Base-by-base conservation (phyloP, 345 rosid species). In the Anacardium occidentale region DNA sequence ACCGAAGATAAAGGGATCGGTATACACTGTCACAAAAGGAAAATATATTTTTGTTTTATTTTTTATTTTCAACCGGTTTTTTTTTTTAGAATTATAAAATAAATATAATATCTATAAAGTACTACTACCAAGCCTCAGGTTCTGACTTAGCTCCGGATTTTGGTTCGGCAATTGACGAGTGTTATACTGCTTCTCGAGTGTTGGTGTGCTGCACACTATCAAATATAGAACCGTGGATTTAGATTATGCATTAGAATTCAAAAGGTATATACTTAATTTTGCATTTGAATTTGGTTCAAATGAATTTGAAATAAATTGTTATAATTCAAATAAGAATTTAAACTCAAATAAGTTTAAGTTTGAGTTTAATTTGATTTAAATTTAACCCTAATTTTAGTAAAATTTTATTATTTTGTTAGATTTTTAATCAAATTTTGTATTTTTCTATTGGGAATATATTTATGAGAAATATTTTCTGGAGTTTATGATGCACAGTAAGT, bases 1-100 rank as follows among this genome's bases (percentile, higher is more conserved):
- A 69, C 56, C 76, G 76, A 77, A 83, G 84, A 80, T 71, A 77
- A 77, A 83, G 82, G 72, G 69, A 52, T 52, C 79, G 73, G 76
- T 29, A 29, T 20, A 18, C 71, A 67, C 73, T 73, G 80, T 61
- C 61, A 29, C 61, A 32, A 72, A 53, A 70, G 12, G 64, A 45
- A 51, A 18, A 15, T 68, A 14, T 56, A n/a, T 10, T 57, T 9
- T 17, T 17, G 47, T 25, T 17, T 22, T 15, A 4, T n/a, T 20
- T 55, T 37, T 64, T 61, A 66, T 64, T 44, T 44, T 64, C 73
- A 75, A 40, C 37, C 44, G 15, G 40, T 65, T 62, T 13, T 57
- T 5, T 32, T 44, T 37, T 37, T 37, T 1, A 37, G 42, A 37
- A 37, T 37, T 42, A 70, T 26, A 57, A 5, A 63, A n/a, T 3